These are phyloP conservation scores for Xylaria intraflava DNA, from an alignment of 495 filamentous ascomycete species.

Conservation along the genomic window DNA sequence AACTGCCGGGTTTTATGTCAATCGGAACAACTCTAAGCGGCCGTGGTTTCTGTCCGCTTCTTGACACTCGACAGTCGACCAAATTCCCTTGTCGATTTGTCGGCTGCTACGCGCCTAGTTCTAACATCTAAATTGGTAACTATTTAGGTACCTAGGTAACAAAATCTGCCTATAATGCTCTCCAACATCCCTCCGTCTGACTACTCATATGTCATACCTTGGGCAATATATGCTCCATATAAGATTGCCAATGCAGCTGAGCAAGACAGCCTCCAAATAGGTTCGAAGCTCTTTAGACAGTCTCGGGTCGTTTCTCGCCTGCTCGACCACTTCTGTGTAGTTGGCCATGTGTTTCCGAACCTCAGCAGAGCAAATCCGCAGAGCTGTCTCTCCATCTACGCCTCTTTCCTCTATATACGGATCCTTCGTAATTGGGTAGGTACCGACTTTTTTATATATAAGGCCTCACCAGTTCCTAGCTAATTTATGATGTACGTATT, in stretches of 20 bases:
- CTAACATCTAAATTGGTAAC: neutral
- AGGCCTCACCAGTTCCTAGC: too few species aligned
- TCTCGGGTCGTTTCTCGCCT: neutral
- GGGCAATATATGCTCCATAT: slow-evolving; percentile 31
- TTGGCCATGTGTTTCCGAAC: neutral
- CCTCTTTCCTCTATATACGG: slow-evolving; percentile 26
- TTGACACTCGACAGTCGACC: too few species aligned
- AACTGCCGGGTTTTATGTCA: too few species aligned
- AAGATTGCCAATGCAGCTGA: slow-evolving; percentile 22
- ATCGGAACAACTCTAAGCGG: too few species aligned
- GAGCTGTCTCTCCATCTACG: slow-evolving; percentile 19
- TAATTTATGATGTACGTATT: too few species aligned
- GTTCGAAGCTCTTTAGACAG: neutral
- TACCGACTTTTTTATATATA: too few species aligned
- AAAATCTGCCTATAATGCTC: too few species aligned
- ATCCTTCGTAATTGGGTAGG: too few species aligned
- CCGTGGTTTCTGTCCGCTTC: too few species aligned
- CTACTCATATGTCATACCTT: slow-evolving; percentile 18
- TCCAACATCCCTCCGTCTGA: too few species aligned
- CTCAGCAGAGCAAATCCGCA: slow-evolving; percentile 4
- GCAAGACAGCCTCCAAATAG: slow-evolving; percentile 23
- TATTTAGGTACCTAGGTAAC: neutral
- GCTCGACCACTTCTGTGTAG: neutral
- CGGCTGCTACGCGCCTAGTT: neutral
- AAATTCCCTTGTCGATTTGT: too few species aligned